Evolutionary conservation across 192 early-diverging fungal genomes (phyloP).

Genomic region (Backusella sp.): DNA sequence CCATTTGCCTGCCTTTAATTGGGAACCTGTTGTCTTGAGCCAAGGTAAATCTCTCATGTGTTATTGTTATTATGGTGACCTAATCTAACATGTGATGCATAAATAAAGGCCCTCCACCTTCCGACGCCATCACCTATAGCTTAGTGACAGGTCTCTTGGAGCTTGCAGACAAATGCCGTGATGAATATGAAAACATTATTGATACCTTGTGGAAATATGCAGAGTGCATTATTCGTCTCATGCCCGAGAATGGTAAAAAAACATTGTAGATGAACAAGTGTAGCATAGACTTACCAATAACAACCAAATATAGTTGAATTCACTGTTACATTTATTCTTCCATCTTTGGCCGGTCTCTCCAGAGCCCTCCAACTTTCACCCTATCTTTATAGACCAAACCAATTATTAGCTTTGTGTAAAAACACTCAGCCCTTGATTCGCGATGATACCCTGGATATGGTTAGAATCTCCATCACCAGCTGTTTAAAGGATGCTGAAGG

Average conservation of each 20-base stretch:
- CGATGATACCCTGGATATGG: slow-evolving; percentile 42
- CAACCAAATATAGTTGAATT: slow-evolving; percentile 32
- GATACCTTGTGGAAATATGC: slow-evolving; percentile 48
- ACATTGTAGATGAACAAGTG: not conserved
- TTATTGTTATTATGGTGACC: slow-evolving; percentile 23
- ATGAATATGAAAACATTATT: slow-evolving; percentile 38
- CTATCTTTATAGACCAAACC: slow-evolving; percentile 41
- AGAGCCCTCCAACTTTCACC: slow-evolving; percentile 52
- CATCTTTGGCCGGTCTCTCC: slow-evolving; percentile 57
- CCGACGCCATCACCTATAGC: slow-evolving; percentile 44
- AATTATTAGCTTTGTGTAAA: slow-evolving; percentile 46
- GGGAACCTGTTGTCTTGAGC: slow-evolving; percentile 19
- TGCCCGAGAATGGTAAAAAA: not conserved
- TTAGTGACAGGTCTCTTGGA: slow-evolving; percentile 44
- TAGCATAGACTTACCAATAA: not conserved
- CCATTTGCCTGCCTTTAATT: slow-evolving; percentile 31
- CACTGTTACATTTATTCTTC: slow-evolving; percentile 54
- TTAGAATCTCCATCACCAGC: slow-evolving; percentile 40
- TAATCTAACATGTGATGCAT: not conserved
- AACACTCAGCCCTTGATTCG: slow-evolving; percentile 49
- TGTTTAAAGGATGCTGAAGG: slow-evolving; percentile 37
- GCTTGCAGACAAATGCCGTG: slow-evolving; percentile 38
- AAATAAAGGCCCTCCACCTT: slow-evolving; percentile 27
- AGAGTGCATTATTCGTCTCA: slow-evolving; percentile 26
- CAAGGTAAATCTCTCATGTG: slow-evolving; percentile 24